Evolutionary conservation across 192 early-diverging fungal species (phyloP).

Genomic region (Mortierella claussenii): DNA sequence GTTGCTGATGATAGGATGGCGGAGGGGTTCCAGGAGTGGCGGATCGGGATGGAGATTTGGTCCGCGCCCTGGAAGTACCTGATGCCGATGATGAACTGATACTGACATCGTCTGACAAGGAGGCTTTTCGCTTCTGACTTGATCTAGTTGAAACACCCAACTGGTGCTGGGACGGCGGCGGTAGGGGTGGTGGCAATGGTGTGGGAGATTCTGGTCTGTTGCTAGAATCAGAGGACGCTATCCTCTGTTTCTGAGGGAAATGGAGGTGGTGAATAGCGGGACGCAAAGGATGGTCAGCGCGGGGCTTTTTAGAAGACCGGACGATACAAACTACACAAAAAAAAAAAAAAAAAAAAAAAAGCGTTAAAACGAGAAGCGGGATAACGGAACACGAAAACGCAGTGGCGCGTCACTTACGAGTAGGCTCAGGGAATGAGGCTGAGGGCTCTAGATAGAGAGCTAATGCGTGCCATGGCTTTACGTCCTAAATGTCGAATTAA

Average conservation of each 20-base stretch:
- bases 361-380: neutral
- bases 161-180: no score
- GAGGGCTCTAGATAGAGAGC: conserved; percentile 5
- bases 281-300: no score
- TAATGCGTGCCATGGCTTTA: conserved; percentile 15
- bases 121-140: conserved; percentile 9
- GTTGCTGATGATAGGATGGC: neutral
- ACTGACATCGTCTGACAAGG: neutral
- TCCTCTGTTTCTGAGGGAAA: no score
- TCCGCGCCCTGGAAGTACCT: neutral
- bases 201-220: neutral
- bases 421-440: neutral
- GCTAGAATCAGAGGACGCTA: no score
- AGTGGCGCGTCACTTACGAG: no score
- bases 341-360: neutral
- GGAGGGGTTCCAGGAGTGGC: neutral
- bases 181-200: neutral
- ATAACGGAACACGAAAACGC: neutral
- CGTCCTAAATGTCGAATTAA: neutral
- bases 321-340: no score
- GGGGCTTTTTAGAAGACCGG: no score
- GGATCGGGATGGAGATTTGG: neutral
- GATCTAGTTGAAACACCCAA: neutral
- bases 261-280: no score
- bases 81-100: no score